phyloP scores from a whole-genome alignment of 306 rosid genomes.

The Cicer judaicum region DNA sequence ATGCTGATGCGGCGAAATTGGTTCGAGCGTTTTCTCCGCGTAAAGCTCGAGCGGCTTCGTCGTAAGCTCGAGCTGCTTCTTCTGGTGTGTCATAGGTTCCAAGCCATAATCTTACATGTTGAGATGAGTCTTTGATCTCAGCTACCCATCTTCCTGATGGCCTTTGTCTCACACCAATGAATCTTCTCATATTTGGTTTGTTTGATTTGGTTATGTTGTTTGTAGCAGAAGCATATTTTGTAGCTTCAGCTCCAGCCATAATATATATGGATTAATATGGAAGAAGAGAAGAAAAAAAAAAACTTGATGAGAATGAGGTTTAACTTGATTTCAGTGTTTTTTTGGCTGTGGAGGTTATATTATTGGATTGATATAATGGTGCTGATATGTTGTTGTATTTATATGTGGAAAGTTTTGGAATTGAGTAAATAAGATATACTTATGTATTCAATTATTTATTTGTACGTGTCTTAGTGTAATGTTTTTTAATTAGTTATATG shows the following conservation, averaged over 20 bases:
- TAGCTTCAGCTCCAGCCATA: constrained; percentile 62
- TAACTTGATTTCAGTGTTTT: constrained; percentile 3
- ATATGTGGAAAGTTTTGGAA: constrained; percentile 43
- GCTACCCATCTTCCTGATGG: constrained; percentile 98
- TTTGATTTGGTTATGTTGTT: constrained; percentile 43
- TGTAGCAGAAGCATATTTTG: constrained; percentile 46
- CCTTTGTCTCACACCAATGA: constrained; percentile 86
- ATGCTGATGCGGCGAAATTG: constrained; percentile 57
- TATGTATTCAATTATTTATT: constrained; percentile 37
- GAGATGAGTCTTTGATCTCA: constrained; percentile 92
- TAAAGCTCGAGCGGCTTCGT: constrained; percentile 80
- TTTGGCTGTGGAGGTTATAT: constrained; percentile 22
- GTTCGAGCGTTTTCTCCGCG: constrained; percentile 87
- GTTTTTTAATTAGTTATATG: constrained; percentile 42
- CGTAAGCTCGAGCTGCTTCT: constrained; percentile 92
- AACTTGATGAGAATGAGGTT: background rate
- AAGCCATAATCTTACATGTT: constrained; percentile 82
- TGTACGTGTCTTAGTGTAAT: constrained; percentile 43
- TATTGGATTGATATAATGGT: constrained; percentile 38
- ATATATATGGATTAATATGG: no score
- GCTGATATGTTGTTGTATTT: constrained; percentile 47
- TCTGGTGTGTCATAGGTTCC: constrained; percentile 93
- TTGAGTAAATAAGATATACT: constrained; percentile 47
- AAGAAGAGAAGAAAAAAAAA: no score
- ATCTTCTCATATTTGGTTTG: constrained; percentile 52